Conservation (phyloP, 768 basidiomycete species). For the Phlebiopsis flavidoalba region DNA sequence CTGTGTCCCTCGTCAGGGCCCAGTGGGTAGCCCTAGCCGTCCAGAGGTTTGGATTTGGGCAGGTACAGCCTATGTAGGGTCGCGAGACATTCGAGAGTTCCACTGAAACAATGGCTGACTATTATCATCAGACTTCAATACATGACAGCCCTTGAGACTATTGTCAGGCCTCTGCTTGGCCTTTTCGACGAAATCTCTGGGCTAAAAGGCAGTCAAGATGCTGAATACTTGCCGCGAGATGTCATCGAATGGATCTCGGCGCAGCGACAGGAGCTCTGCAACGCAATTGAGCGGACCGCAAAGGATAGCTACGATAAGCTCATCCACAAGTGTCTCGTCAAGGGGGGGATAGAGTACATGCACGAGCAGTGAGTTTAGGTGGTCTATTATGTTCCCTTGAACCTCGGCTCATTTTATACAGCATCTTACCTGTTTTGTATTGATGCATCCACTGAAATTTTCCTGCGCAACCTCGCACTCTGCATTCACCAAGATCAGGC, state of each 20-base stretch:
- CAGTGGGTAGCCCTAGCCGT: neutral
- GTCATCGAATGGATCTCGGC: neutral
- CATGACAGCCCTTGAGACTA: neutral
- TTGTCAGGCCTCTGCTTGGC: neutral
- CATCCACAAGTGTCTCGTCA: neutral
- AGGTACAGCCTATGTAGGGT: neutral
- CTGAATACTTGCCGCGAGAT: neutral
- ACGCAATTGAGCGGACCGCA: neutral
- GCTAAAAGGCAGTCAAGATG: too few species aligned
- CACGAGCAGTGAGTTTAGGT: neutral
- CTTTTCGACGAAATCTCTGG: neutral
- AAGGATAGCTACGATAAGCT: neutral
- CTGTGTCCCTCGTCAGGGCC: neutral
- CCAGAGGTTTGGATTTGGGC: neutral
- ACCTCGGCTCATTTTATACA: neutral
- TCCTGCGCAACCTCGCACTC: neutral
- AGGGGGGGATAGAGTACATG: neutral
- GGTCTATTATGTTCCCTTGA: neutral
- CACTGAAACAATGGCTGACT: neutral
- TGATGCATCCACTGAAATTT: neutral
- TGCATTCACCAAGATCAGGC: neutral
- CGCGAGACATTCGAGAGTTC: neutral
- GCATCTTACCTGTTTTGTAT: neutral
- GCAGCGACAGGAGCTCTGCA: neutral
- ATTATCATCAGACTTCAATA: neutral